Evolutionary conservation across 1,284 basidiomycete species (phyloP).

Genomic region (Austropuccinia psidii): DNA sequence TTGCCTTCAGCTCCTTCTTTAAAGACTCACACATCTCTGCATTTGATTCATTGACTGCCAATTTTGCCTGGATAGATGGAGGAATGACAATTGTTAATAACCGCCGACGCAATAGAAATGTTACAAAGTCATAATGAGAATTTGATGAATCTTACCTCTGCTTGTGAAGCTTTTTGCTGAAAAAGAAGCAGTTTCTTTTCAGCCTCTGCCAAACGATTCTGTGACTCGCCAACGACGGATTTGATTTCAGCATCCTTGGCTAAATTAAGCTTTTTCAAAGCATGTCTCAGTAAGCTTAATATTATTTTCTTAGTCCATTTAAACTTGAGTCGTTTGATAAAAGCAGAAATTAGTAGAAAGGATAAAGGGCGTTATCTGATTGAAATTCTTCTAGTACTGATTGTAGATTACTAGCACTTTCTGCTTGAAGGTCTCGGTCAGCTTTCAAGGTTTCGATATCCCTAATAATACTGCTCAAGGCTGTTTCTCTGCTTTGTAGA

Average conservation of each 20-base stretch:
- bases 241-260: constrained; percentile 55
- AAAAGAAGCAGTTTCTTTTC: constrained; percentile 71
- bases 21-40: constrained; percentile 61
- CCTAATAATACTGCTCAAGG: constrained; percentile 60
- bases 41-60: constrained; percentile 66
- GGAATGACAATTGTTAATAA: too few relatives aligned
- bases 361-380: constrained; percentile 64
- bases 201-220: constrained; percentile 62
- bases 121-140: too few relatives aligned
- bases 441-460: constrained; percentile 54
- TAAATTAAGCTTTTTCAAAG: constrained; percentile 38
- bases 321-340: too few relatives aligned
- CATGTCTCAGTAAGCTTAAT: constrained; percentile 25
- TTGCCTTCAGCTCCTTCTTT: constrained; percentile 87
- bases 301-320: too few relatives aligned
- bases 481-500: constrained; percentile 58
- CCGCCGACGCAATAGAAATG: too few relatives aligned
- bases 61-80: constrained; percentile 44
- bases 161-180: constrained; percentile 73
- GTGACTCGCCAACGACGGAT: constrained; percentile 74
- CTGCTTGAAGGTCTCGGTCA: constrained; percentile 62
- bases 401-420: constrained; percentile 74
- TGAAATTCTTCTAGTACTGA: constrained; percentile 93
- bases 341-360: neutral
- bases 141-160: constrained; percentile 76